Conservation (phyloP, 257 asterid species). For the Eucommia ulmoides region DNA sequence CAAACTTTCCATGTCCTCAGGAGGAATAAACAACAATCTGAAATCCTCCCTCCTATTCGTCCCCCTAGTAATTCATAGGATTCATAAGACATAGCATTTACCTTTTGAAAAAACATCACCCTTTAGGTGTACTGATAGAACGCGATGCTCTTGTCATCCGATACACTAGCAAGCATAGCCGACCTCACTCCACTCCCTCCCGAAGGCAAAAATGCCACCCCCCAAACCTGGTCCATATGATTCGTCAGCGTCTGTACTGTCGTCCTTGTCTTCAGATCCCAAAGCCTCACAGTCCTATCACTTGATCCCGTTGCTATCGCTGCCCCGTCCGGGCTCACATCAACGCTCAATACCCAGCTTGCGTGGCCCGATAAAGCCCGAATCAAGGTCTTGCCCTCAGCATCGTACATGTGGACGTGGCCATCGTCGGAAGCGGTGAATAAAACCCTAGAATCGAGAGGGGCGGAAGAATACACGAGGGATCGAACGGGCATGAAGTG, state of each 20-base stretch:
- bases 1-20: too few relatives aligned
- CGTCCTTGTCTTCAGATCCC: slow-evolving; percentile 95
- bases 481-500: slow-evolving; percentile 90
- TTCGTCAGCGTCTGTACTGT: slow-evolving; percentile 73
- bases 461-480: slow-evolving; percentile 74
- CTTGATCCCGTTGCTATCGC: slow-evolving; percentile 91
- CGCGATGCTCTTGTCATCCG: slow-evolving; percentile 80
- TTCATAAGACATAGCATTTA: too few relatives aligned
- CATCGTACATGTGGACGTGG: slow-evolving; percentile 74
- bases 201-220: slow-evolving; percentile 81
- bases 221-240: slow-evolving; percentile 91
- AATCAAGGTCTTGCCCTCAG: slow-evolving; percentile 65
- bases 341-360: slow-evolving; percentile 88
- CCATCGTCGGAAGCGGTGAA: slow-evolving; percentile 93
- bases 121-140: slow-evolving; percentile 62
- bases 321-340: slow-evolving; percentile 77
- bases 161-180: slow-evolving; percentile 80
- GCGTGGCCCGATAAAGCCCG: slow-evolving; percentile 78
- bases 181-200: slow-evolving; percentile 40
- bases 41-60: too few relatives aligned
- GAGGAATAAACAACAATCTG: too few relatives aligned
- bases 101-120: too few relatives aligned
- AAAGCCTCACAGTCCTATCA: slow-evolving; percentile 68
- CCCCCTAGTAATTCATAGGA: too few relatives aligned
- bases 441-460: slow-evolving; percentile 69